Base-by-base conservation (phyloP, 139 green algal genomes). In the Desmodesmus armatus region DNA sequence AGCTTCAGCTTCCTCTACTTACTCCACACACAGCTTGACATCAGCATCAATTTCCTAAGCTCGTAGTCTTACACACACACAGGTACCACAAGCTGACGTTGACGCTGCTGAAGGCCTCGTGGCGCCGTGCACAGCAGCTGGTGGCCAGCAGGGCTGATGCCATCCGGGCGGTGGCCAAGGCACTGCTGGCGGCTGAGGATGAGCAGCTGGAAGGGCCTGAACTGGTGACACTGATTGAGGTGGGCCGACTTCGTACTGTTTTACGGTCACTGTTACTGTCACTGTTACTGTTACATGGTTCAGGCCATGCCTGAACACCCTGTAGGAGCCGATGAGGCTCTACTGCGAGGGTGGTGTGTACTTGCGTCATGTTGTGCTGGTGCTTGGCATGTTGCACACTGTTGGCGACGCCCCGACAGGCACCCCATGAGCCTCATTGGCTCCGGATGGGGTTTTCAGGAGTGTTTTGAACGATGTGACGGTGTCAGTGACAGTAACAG, bases 31-130 rank as follows among this genome's bases (percentile, higher is more conserved):
- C n/a, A n/a, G n/a, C n/a, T n/a, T n/a, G n/a, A n/a, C n/a, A n/a
- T n/a, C n/a, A n/a, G n/a, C n/a, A n/a, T n/a, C n/a, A n/a, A n/a
- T n/a, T n/a, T n/a, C n/a, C n/a, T n/a, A n/a, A n/a, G n/a, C n/a
- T n/a, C n/a, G n/a, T n/a, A n/a, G n/a, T n/a, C n/a, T n/a, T n/a
- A n/a, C n/a, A n/a, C n/a, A n/a, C 2, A 72, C 17, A 27, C 67
- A 80, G 73, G n/a, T 80, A 90, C 82, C 90, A 93, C 86, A 80
- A 83, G 76, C 88, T 93, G 60, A 91, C 88, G 5, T 67, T 93
- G 19, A 92, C 88, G 69, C 84, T 93, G 80, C 86, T 93, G 13
- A 93, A 92, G 86, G 90, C 90, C 0, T 82, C 90, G 0, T 93
- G 86, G 86, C 63, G 69, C 49, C 86, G 90, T 3, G n/a, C 90